These are phyloP conservation scores for Zea luxurians DNA, from an alignment of 176 grass and related monocot genomes.

Conservation along the genomic window DNA sequence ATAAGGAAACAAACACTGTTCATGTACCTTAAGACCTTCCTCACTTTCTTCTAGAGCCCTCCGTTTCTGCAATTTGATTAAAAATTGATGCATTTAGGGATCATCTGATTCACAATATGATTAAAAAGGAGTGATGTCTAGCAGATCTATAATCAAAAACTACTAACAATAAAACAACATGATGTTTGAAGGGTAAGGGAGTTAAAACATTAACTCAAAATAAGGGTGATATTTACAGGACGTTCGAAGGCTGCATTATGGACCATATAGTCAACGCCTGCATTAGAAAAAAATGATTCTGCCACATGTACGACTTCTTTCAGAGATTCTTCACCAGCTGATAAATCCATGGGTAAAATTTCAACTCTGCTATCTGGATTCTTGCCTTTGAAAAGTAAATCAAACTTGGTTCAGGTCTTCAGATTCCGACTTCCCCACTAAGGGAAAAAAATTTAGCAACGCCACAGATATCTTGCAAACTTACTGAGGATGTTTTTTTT, in stretches of 20 bases:
- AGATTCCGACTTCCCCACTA: neutral
- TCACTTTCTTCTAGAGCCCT: constrained; percentile 88
- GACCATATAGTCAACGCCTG: constrained; percentile 86
- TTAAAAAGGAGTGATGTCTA: neutral
- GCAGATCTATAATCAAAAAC: neutral
- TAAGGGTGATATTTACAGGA: constrained; percentile 47
- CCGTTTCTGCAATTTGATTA: constrained; percentile 66
- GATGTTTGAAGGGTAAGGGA: constrained; percentile 1
- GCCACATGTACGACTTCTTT: constrained; percentile 65
- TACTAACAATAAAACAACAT: constrained; percentile 9
- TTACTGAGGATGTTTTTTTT: constrained; percentile 78
- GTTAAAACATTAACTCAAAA: neutral
- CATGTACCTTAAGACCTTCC: constrained; percentile 65
- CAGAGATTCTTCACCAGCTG: constrained; percentile 68
- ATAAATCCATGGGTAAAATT: constrained; percentile 94
- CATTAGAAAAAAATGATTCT: constrained; percentile 83
- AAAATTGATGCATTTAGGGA: constrained; percentile 33
- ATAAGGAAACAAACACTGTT: constrained; percentile 27
- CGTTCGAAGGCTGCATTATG: constrained; percentile 96
- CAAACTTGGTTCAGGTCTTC: neutral
- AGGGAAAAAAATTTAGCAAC: constrained; percentile 19
- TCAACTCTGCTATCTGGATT: constrained; percentile 64
- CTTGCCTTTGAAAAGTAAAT: constrained; percentile 54
- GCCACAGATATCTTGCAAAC: constrained; percentile 19
- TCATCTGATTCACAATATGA: neutral